Conservation (phyloP, 176 grass and related monocot genomes). For the Phoenix dactylifera region DNA sequence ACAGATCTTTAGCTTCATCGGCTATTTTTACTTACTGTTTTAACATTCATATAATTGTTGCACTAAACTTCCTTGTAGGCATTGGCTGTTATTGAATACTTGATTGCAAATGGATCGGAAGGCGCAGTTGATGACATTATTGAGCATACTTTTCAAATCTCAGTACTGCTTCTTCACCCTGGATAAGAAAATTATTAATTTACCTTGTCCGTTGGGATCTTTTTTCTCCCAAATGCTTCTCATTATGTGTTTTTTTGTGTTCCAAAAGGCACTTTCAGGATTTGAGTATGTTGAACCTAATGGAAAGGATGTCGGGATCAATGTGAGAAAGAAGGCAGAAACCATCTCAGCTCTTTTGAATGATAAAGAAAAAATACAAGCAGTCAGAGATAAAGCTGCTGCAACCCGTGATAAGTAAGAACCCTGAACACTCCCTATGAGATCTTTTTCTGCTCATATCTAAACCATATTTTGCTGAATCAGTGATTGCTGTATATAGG, state of each 20-base stretch:
- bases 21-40: neutral
- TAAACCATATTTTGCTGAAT: conserved; percentile 3
- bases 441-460: no score
- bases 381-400: conserved; percentile 52
- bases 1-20: neutral
- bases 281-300: conserved; percentile 62
- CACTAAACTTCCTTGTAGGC: conserved; percentile 31
- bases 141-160: conserved; percentile 53
- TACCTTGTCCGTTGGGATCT: neutral
- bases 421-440: neutral
- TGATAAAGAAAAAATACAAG: conserved; percentile 60
- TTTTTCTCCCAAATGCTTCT: neutral
- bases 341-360: conserved; percentile 49
- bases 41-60: neutral
- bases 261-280: conserved; percentile 30
- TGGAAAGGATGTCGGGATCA: conserved; percentile 62
- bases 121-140: conserved; percentile 41
- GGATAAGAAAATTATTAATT: neutral
- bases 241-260: conserved; percentile 2
- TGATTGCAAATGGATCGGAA: conserved; percentile 63
- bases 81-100: conserved; percentile 59
- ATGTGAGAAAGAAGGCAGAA: conserved; percentile 67
- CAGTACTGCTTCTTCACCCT: conserved; percentile 15
- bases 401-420: conserved; percentile 56
- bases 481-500: conserved; percentile 24